These are phyloP conservation scores for Hyparrhenia diplandra DNA, from an alignment of 176 grass and related monocot genomes.

Conservation along the genomic window DNA sequence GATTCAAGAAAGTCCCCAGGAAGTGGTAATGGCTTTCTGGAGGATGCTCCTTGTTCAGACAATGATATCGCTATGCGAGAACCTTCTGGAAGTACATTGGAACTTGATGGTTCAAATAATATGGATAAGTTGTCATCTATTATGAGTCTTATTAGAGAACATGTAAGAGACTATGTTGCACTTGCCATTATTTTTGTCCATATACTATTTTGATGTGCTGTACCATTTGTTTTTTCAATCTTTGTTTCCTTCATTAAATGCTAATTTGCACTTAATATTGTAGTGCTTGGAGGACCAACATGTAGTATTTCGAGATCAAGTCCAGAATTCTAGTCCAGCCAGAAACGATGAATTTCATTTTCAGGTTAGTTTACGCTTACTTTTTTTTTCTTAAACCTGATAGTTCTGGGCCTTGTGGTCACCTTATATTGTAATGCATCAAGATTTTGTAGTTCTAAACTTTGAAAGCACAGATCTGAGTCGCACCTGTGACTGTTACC, in stretches of 20 bases:
- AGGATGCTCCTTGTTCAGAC: constrained; percentile 41
- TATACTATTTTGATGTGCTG: background rate
- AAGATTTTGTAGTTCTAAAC: background rate
- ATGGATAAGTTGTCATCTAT: constrained; percentile 53
- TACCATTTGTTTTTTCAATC: background rate
- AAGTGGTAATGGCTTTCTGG: constrained; percentile 81
- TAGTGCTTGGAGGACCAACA: constrained; percentile 64
- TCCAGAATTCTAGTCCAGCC: constrained; percentile 24
- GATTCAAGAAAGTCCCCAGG: constrained; percentile 37
- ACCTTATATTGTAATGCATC: background rate
- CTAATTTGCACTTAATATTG: constrained; percentile 17
- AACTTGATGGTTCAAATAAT: constrained; percentile 33
- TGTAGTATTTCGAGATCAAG: constrained; percentile 58
- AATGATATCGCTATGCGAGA: constrained; percentile 36
- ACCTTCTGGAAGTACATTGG: constrained; percentile 44
- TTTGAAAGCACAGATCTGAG: background rate
- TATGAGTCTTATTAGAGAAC: constrained; percentile 52
- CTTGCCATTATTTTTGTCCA: constrained; percentile 31
- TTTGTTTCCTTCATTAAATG: constrained; percentile 18
- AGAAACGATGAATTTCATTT: constrained; percentile 54
- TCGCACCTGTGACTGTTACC: background rate
- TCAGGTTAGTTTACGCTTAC: constrained; percentile 36
- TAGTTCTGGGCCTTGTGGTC: constrained; percentile 11
- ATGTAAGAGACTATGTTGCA: constrained; percentile 45
- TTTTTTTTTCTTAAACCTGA: constrained; percentile 7